A percentile compares a stretch with the other conserved stretches of the same genome.
Conservation (phyloP, 352 stramenopile species). For the Pythium coloratum region DNA sequence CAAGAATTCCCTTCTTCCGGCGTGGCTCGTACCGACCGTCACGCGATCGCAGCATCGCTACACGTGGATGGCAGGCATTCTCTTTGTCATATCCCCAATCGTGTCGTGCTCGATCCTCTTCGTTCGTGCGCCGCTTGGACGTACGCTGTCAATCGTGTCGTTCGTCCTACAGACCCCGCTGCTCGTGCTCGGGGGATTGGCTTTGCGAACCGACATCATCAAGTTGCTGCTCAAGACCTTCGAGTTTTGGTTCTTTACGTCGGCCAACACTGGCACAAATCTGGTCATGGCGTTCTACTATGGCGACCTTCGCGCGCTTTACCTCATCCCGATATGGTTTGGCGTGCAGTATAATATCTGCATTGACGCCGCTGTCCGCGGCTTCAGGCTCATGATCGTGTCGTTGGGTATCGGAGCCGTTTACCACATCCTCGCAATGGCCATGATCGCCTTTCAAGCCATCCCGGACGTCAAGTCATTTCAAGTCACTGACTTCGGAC, state of each 20-base stretch:
- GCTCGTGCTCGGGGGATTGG: not conserved
- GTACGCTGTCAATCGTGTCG: not conserved
- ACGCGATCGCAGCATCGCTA: constrained; percentile 12
- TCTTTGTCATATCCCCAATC: not conserved
- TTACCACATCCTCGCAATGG: constrained; percentile 8
- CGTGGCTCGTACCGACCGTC: not conserved
- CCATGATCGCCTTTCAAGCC: not conserved
- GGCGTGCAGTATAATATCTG: constrained; percentile 25
- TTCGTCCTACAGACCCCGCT: constrained; percentile 3
- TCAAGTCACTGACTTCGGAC: constrained; percentile 18
- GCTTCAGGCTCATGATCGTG: constrained; percentile 7
- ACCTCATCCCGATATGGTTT: constrained; percentile 14
- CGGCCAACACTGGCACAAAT: constrained; percentile 15
- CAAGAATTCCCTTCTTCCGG: constrained; percentile 5
- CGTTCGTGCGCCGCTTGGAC: not conserved
- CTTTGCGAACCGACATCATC: constrained; percentile 7
- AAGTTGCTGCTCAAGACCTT: constrained; percentile 12
- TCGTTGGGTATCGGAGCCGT: constrained; percentile 3
- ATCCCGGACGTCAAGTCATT: constrained; percentile 13
- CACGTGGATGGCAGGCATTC: not conserved
- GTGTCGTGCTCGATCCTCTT: constrained; percentile 3
- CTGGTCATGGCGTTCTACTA: constrained; percentile 16
- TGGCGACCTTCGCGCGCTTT: constrained; percentile 10
- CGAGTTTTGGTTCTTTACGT: constrained; percentile 26
- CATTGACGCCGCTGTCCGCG: constrained; percentile 16